Percentiles rank a stretch among this genome's conserved stretches.
phyloP scores from a whole-genome alignment of 106 monocot genomes.

The Platanthera guangdongensis region DNA sequence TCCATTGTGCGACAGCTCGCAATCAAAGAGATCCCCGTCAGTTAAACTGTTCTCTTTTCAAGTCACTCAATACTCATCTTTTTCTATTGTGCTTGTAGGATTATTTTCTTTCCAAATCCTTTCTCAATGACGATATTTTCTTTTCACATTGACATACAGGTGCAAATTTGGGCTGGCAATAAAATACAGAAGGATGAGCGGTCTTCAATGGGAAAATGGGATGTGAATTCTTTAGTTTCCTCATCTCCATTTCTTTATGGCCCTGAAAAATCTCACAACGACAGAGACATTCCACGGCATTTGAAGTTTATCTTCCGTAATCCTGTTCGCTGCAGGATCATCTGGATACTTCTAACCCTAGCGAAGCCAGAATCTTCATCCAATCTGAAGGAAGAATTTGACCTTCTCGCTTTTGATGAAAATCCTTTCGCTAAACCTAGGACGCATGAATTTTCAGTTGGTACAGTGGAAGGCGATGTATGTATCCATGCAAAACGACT shows the following conservation, averaged over 20 bases:
- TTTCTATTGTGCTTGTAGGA: neutral
- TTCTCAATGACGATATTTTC: neutral
- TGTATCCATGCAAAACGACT: slow-evolving; percentile 88
- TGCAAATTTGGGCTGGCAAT: slow-evolving; percentile 96
- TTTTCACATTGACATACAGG: slow-evolving; percentile 34
- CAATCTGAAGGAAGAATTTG: slow-evolving; percentile 38
- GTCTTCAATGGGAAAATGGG: slow-evolving; percentile 90
- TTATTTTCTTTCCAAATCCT: neutral
- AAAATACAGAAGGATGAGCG: slow-evolving; percentile 79
- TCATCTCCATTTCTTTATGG: slow-evolving; percentile 54
- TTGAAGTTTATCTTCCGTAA: slow-evolving; percentile 71
- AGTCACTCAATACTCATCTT: neutral
- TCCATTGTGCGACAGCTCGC: no score
- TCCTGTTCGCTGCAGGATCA: slow-evolving; percentile 75
- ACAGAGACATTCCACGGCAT: slow-evolving; percentile 44
- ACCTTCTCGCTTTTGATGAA: slow-evolving; percentile 76
- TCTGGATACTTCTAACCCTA: slow-evolving; percentile 75
- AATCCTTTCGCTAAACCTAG: slow-evolving; percentile 21
- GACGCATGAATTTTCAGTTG: slow-evolving; percentile 13
- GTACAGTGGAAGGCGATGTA: slow-evolving; percentile 11
- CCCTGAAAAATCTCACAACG: slow-evolving; percentile 38
- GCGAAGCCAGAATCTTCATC: slow-evolving; percentile 27
- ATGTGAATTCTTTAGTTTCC: slow-evolving; percentile 42
- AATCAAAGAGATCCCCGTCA: no score
- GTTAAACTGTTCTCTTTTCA: neutral